Percentiles rank a stretch among this genome's conserved stretches.
Evolutionary conservation across 2,329 filamentous ascomycete genomes (phyloP).

Genomic region (Camillea tinctor): DNA sequence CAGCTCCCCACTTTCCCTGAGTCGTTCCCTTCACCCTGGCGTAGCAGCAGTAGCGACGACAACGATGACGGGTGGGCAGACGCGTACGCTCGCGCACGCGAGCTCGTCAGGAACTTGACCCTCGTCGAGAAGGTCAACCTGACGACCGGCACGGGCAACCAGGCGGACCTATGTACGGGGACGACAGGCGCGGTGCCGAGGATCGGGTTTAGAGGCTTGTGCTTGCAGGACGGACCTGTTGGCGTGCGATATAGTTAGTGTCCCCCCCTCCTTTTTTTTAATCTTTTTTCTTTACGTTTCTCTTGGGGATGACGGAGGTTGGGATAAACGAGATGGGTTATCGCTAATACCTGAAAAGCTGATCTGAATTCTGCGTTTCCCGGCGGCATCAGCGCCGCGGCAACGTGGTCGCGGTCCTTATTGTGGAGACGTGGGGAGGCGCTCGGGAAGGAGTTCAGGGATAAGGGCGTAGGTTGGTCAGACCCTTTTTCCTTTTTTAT

Average conservation of each 20-base stretch:
- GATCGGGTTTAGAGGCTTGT: conserved; percentile 58
- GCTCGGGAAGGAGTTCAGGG: conserved; percentile 70
- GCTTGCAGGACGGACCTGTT: conserved; percentile 54
- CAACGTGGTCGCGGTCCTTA: conserved; percentile 68
- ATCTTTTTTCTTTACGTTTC: background rate
- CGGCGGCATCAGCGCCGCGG: conserved; percentile 68
- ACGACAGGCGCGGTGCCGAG: conserved; percentile 36
- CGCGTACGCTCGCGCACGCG: conserved; percentile 62
- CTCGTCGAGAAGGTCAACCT: conserved; percentile 74
- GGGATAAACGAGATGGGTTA: background rate
- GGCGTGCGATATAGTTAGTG: conserved; percentile 56
- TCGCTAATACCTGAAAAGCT: conserved; percentile 22
- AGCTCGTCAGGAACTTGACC: conserved; percentile 66
- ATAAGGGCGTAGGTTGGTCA: conserved; percentile 59
- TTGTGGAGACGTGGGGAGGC: conserved; percentile 65
- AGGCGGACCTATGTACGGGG: conserved; percentile 37
- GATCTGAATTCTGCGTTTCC: conserved; percentile 71
- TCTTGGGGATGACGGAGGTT: conserved; percentile 6
- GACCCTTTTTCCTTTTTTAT: background rate
- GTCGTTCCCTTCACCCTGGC: conserved; percentile 28
- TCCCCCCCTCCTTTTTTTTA: too few species aligned
- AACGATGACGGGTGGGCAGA: conserved; percentile 48
- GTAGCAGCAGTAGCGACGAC: conserved; percentile 18
- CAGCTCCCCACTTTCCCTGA: conserved; percentile 15
- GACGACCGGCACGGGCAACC: conserved; percentile 67